Conservation (phyloP, 768 basidiomycete genomes). For the Cystofilobasidium bisporidii region DNA sequence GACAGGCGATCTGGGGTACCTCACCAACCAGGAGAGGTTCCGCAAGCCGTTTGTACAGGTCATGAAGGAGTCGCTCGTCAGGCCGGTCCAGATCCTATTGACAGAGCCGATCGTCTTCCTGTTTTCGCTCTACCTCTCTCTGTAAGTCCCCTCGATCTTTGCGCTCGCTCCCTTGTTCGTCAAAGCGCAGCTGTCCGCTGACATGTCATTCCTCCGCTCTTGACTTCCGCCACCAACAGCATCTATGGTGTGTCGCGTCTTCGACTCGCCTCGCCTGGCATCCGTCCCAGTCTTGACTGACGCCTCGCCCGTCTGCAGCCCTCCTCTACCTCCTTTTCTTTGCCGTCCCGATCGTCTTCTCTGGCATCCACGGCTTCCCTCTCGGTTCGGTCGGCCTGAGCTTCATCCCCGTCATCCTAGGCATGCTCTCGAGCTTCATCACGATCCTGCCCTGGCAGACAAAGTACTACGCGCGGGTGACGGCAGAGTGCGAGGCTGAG, state of each 20-base stretch:
- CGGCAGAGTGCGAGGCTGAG: background rate
- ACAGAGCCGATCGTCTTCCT: slow-evolving; percentile 35
- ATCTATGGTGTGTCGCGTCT: too few species aligned
- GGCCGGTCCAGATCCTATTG: slow-evolving; percentile 34
- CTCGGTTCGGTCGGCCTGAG: slow-evolving; percentile 21
- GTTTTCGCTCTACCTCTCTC: too few species aligned
- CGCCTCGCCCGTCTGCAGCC: background rate
- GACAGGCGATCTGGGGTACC: slow-evolving; percentile 30
- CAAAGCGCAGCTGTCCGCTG: too few species aligned
- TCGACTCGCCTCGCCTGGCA: background rate
- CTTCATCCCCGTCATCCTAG: slow-evolving; percentile 2
- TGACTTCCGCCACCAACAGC: too few species aligned
- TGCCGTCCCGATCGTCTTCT: slow-evolving; percentile 19
- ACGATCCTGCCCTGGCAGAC: slow-evolving; percentile 22
- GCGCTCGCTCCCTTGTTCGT: too few species aligned
- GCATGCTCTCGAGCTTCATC: background rate
- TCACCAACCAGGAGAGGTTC: slow-evolving; percentile 34
- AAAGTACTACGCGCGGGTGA: background rate
- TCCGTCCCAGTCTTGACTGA: too few species aligned
- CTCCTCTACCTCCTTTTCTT: slow-evolving; percentile 26
- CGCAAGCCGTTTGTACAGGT: slow-evolving; percentile 32
- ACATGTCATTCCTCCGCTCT: too few species aligned
- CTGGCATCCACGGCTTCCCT: slow-evolving; percentile 10
- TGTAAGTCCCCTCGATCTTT: background rate
- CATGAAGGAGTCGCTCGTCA: slow-evolving; percentile 33